Evolutionary conservation across 352 stramenopile genomes (phyloP), one percentile per base, ranked within the genome.

Genomic region (Globisporangium yorkense): DNA sequence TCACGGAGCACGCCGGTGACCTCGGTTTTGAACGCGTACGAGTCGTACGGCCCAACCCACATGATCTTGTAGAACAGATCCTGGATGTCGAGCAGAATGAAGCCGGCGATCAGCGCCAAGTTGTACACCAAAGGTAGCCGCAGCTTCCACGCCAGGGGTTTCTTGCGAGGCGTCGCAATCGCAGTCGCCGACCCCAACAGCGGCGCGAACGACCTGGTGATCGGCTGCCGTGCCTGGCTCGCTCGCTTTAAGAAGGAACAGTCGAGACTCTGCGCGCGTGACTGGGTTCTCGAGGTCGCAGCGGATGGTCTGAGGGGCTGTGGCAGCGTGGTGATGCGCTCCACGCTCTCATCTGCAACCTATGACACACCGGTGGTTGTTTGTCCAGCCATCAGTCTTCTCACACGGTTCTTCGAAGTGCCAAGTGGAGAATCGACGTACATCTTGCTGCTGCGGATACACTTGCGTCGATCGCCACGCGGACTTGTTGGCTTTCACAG

Each of bases 1-100:
- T 56, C 55, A 8, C 53, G 48, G 51, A 21, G 35, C 27, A 40
- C 56, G 29, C 53, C 65, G 13, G 51, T 68, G 8, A 62, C 62
- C 27, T 56, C 45, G 4, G 62, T 67, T 16, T 59, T 55, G 13
- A 72, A 70, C 21, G 57, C 27, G 24, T 54, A 72, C 8, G 54
- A 51, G 10, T 72, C 66, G 49, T 49, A 52, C 18, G 66, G 57
- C 3, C 66, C 66, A 51, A 72, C 56, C 66, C 66, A 72, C 13
- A 56, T 47, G 51, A 67, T 51, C 53, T 72, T 72, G 51, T 70
- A 72, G 31, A 59, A 60, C 35, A 70, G 39, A 43, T 72, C 66
- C 15, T 66, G 66, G 20, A 65, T 21, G 51, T 72, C 66, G 21
- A 65, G 35, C 31, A 63, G 41, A 8, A 63, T 31, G 21, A 63